Base-by-base conservation (phyloP, 2,329 filamentous ascomycete species). In the Penicillium concentricum region DNA sequence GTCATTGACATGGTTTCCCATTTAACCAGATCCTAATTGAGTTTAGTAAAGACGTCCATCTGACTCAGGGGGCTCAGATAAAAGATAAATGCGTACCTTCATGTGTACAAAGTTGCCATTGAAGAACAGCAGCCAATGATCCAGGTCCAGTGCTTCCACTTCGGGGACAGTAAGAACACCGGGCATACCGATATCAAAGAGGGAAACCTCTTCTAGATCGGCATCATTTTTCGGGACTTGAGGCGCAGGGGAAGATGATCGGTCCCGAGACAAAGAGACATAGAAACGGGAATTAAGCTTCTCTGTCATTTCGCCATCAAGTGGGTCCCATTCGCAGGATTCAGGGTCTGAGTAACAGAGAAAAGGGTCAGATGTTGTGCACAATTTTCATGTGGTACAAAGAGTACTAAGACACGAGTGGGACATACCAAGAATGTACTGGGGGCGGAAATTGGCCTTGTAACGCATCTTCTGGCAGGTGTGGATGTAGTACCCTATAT, bases 401-500 rank as follows among this genome's bases (percentile, higher is more conserved):
- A 28, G 15, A n/a, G 2, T 3, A 34, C 26, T 18, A 20, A 28
- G 34, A 28, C 30, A 30, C 18, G 46, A 15, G 32, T 32, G 38
- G 22, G 6, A 39, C 73, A 63, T 62, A 80, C 78, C 78, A 35
- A 81, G 70, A n/a, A 81, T 67, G 56, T 78, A 76, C 58, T 79
- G 77, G 5, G 79, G 79, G n/a, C 69, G 60, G 61, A 77, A 81
- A 5, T 67, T 66, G 38, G 67, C 78, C 62, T 81, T 81, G 68
- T 81, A 81, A 22, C 77, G 76, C 79, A 81, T 81, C 63, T 81
- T 81, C 44, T 75, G 72, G 60, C 78, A 81, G 3, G 74, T 76
- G 64, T 87, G 85, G 59, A 88, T 87, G 67, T 87, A 87, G 71
- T 80, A 87, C 13, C 85, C 78, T 81, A 51, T 13, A 26, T 32